A percentile compares a stretch with the other conserved stretches of the same genome.
Evolutionary conservation across 345 rosid genomes (phyloP).

Genomic region (Populus tremula): DNA sequence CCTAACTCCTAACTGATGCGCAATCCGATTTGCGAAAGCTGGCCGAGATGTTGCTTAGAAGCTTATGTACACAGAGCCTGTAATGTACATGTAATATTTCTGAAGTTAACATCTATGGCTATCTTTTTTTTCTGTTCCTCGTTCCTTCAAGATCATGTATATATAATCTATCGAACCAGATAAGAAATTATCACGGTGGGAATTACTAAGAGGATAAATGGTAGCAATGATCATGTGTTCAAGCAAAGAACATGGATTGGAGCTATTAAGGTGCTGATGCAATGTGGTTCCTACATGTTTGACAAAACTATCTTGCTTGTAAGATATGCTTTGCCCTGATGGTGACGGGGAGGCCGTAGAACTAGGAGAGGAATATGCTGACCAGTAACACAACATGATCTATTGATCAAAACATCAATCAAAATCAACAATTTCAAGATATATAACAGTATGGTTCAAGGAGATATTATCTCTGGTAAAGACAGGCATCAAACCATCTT

Average conservation of each 20-base stretch:
- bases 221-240: background rate
- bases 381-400: background rate
- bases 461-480: background rate
- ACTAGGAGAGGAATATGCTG: background rate
- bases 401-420: background rate
- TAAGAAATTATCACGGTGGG: background rate
- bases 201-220: background rate
- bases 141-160: background rate
- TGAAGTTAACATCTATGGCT: background rate
- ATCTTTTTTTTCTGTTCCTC: background rate
- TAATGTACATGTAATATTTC: background rate
- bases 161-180: no score
- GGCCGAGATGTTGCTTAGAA: background rate
- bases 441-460: background rate
- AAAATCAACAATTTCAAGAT: background rate
- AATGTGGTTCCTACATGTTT: background rate
- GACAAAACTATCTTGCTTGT: no score
- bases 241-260: background rate
- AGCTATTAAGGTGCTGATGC: no score
- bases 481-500: background rate
- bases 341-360: background rate
- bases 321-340: background rate
- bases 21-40: background rate
- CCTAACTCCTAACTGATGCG: conserved; percentile 20
- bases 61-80: background rate